phyloP scores from a whole-genome alignment of 805 yeast species.

The Saccharomycopsis schoenii region DNA sequence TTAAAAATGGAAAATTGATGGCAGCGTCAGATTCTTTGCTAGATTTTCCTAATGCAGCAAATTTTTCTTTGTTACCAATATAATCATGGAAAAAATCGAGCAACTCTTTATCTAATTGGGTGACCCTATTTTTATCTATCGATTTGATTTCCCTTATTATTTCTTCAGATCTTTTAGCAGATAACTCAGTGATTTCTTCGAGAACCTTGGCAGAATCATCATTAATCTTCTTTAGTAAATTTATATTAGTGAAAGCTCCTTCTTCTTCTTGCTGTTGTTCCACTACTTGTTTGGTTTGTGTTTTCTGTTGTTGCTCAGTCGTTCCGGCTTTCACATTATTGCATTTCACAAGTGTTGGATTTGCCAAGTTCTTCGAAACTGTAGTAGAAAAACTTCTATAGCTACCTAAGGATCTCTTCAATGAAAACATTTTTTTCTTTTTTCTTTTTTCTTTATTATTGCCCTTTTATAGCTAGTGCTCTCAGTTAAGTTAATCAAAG shows the following conservation, averaged over 20 bases:
- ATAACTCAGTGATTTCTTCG: conserved; percentile 3
- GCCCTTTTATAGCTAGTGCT: neutral
- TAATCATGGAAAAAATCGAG: conserved; percentile 11
- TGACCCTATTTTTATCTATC: neutral
- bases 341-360: neutral
- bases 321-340: neutral
- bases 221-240: conserved; percentile 7
- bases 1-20: conserved; percentile 46
- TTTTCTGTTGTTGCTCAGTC: neutral
- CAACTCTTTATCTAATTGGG: conserved; percentile 9
- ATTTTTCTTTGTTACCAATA: conserved; percentile 15
- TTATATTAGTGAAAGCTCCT: neutral
- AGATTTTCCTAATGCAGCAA: neutral
- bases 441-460: neutral
- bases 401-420: neutral
- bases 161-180: conserved; percentile 1
- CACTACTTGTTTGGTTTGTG: neutral
- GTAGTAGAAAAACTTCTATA: neutral
- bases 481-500: neutral
- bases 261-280: neutral
- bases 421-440: neutral
- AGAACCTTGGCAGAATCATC: conserved; percentile 9
- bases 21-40: neutral
- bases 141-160: neutral
- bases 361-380: neutral